Evolutionary conservation across 306 rosid species (phyloP), one percentile per base, ranked within the genome.

Genomic region (Crataegus laevigata): DNA sequence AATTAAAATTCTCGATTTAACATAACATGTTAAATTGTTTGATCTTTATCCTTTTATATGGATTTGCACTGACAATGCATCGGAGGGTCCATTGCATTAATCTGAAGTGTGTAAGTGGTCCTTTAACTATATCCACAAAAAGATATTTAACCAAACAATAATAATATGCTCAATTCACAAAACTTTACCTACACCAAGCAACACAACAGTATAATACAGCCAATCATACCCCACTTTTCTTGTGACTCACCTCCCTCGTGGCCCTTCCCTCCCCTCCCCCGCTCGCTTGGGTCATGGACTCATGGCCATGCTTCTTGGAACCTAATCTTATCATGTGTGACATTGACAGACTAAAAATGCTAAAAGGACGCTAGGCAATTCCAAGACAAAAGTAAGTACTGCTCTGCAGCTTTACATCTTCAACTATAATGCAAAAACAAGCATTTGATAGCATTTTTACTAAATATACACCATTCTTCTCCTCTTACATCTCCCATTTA

Each of bases 81-180:
- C 36, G 36, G 22, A 71, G 61, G 60, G 51, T 45, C 38, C 55
- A 36, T 38, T 58, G 34, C 67, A 58, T 58, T 42, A 5, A 42
- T 42, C 36, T 9, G 40, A 24, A 10, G 26, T 29, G 67, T 62
- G 18, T 24, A 73, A 73, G 82, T 66, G 78, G 78, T 55, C 79
- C 75, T 43, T 72, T 24, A 72, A 72, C 76, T 10, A 59, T 50
- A 72, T 58, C 40, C 52, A 58, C 40, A 19, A 38, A 3, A 72
- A 5, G 40, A 36, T 4, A 0, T 34, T 19, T 10, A 19, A 32
- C 47, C 69, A 4, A 8, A 3, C 1, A 58, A 58, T 72, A 3
- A 3, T 3, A 58, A 58, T 58, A 24, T 38, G 36, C 67, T 17
- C 24, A 40, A 12, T 19, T 58, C 55, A 25, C 17, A 11, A n/a